Percentiles rank a stretch among this genome's conserved stretches.
phyloP scores from a whole-genome alignment of 202 grass and related monocot species.

The Carex arenaria region DNA sequence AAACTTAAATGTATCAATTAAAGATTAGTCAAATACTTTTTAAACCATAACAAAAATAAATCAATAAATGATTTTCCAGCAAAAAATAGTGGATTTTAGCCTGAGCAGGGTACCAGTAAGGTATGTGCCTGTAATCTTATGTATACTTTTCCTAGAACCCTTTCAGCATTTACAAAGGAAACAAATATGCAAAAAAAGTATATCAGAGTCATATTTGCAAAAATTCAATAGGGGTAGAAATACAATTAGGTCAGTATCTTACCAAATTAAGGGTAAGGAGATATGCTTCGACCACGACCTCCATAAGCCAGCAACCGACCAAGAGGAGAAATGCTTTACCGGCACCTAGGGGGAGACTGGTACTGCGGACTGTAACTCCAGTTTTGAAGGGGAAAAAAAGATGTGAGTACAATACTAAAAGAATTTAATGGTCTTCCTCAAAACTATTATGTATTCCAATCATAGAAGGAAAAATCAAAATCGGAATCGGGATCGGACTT shows the following conservation, averaged over 20 bases:
- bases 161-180: background rate
- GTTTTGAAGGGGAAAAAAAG: slow-evolving; percentile 9
- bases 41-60: background rate
- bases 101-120: background rate
- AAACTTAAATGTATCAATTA: background rate
- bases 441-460: background rate
- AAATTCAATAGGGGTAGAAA: background rate
- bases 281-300: slow-evolving; percentile 12
- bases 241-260: background rate
- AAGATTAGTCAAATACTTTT: background rate
- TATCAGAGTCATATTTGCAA: background rate
- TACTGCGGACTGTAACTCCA: slow-evolving; percentile 32
- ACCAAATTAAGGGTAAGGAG: slow-evolving; percentile 19
- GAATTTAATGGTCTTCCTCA: background rate
- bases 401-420: background rate
- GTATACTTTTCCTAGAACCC: background rate
- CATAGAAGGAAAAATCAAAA: background rate
- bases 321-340: slow-evolving; percentile 13
- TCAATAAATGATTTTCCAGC: background rate
- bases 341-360: slow-evolving; percentile 22
- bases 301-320: background rate
- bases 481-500: too few species aligned
- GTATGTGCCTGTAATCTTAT: background rate
- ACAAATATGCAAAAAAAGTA: too few species aligned
- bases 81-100: background rate